phyloP scores from a whole-genome alignment of 192 early-diverging fungal species.

The Obelidium mucronatum region DNA sequence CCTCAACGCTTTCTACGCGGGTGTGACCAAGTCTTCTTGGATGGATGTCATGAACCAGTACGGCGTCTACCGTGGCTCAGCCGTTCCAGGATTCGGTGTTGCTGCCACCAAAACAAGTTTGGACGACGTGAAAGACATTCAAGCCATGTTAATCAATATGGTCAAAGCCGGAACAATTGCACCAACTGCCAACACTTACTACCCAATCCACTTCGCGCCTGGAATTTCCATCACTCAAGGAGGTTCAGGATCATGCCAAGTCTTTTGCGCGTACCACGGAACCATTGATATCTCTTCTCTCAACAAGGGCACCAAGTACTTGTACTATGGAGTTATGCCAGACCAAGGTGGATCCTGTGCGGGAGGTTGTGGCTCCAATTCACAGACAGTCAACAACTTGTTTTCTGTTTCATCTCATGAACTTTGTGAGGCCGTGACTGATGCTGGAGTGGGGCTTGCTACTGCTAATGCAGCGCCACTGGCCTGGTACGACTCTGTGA shows the following conservation, averaged over 20 bases:
- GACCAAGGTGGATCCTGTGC: constrained; percentile 39
- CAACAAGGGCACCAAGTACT: constrained; percentile 12
- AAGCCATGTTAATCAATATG: neutral
- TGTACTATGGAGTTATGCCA: constrained; percentile 46
- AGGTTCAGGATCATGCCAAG: constrained; percentile 11
- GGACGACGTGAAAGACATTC: constrained; percentile 27
- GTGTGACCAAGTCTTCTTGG: neutral
- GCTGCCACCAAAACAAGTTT: neutral
- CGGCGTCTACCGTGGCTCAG: neutral
- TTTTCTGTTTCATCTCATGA: constrained; percentile 39
- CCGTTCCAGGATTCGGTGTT: neutral
- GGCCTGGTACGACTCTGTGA: constrained; percentile 41
- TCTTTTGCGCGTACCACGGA: constrained; percentile 46
- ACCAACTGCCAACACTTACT: constrained; percentile 42
- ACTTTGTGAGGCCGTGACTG: constrained; percentile 37
- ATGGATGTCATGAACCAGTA: constrained; percentile 19
- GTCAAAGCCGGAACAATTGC: constrained; percentile 8
- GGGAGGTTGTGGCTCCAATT: constrained; percentile 30
- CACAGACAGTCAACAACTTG: constrained; percentile 31
- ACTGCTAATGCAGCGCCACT: constrained; percentile 10
- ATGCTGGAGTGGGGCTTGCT: constrained; percentile 42
- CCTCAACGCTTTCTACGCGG: constrained; percentile 33
- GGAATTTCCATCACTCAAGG: constrained; percentile 26
- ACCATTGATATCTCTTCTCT: constrained; percentile 37
- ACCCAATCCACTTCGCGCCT: constrained; percentile 39